Conservation (phyloP, 495 filamentous ascomycete genomes). For the Massariosphaeria phaeospora region DNA sequence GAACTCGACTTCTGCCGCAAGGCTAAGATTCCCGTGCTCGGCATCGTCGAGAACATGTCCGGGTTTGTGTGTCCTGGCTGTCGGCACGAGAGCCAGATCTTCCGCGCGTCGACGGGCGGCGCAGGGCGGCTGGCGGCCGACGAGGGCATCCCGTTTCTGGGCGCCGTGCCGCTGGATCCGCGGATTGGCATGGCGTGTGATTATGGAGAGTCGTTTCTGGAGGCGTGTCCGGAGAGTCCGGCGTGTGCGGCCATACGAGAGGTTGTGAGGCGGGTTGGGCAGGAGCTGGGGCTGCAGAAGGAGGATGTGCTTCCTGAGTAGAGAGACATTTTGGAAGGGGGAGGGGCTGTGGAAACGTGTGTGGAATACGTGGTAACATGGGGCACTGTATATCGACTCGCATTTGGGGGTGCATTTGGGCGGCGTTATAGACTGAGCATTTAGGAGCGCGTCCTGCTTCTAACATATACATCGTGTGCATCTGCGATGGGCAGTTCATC, state of each 20-base stretch:
- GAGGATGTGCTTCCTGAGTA: constrained; percentile 8
- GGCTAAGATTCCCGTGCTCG: constrained; percentile 81
- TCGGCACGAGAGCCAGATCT: constrained; percentile 74
- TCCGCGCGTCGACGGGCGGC: constrained; percentile 86
- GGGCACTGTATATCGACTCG: too few species aligned
- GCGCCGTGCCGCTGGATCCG: constrained; percentile 88
- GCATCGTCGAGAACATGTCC: constrained; percentile 95
- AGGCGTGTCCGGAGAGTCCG: constrained; percentile 85
- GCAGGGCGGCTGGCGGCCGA: constrained; percentile 73
- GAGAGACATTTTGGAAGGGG: not conserved
- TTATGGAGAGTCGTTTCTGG: constrained; percentile 95
- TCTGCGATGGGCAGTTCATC: too few species aligned
- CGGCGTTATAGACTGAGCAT: too few species aligned
- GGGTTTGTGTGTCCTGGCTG: constrained; percentile 94
- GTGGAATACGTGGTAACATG: not conserved
- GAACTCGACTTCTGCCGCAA: constrained; percentile 97
- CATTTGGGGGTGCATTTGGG: too few species aligned
- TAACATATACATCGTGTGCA: too few species aligned
- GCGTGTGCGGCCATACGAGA: constrained; percentile 70
- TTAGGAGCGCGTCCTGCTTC: too few species aligned
- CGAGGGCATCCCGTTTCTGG: constrained; percentile 80
- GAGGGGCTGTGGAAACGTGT: not conserved
- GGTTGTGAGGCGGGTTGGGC: constrained; percentile 67
- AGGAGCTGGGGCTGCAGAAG: constrained; percentile 50
- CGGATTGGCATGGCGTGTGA: constrained; percentile 94